phyloP scores from a whole-genome alignment of 2,329 filamentous ascomycete genomes.

The Aspergillus floridensis region DNA sequence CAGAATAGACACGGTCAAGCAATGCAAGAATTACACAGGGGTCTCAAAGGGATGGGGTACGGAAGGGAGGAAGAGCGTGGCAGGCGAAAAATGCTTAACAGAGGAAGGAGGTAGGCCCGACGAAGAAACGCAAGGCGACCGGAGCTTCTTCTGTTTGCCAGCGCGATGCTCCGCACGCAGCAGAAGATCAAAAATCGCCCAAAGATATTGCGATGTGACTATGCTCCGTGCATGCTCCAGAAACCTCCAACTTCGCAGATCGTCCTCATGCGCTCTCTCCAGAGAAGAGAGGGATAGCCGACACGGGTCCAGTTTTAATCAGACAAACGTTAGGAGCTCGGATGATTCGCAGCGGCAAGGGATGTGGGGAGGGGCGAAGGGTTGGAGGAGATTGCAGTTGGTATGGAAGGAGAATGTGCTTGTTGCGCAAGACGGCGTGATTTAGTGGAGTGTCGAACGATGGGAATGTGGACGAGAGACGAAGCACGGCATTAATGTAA shows the following conservation, averaged over 20 bases:
- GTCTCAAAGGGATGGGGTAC: slow-evolving; percentile 19
- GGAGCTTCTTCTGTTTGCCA: slow-evolving; percentile 38
- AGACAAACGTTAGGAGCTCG: slow-evolving; percentile 29
- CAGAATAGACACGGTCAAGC: slow-evolving; percentile 23
- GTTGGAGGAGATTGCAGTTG: slow-evolving; percentile 25
- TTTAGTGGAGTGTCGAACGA: slow-evolving; percentile 33
- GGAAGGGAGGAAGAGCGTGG: slow-evolving; percentile 24
- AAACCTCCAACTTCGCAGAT: slow-evolving; percentile 39
- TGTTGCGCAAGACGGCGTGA: slow-evolving; percentile 29
- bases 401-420: slow-evolving; percentile 35
- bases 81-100: slow-evolving; percentile 26
- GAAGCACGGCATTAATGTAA: slow-evolving; percentile 36
- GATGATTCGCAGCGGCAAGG: slow-evolving; percentile 36
- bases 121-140: slow-evolving; percentile 32
- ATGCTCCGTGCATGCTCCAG: slow-evolving; percentile 44
- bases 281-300: slow-evolving; percentile 25
- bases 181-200: slow-evolving; percentile 26
- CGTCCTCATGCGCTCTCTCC: slow-evolving; percentile 36
- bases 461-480: slow-evolving; percentile 38
- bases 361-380: slow-evolving; percentile 22
- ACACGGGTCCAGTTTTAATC: slow-evolving; percentile 18
- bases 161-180: slow-evolving; percentile 25
- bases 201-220: slow-evolving; percentile 34
- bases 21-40: slow-evolving; percentile 33
- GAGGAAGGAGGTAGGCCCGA: slow-evolving; percentile 13